Percentiles rank a stretch among this genome's conserved stretches.
Conservation (phyloP, 345 rosid species). For the Euphorbia peplus region DNA sequence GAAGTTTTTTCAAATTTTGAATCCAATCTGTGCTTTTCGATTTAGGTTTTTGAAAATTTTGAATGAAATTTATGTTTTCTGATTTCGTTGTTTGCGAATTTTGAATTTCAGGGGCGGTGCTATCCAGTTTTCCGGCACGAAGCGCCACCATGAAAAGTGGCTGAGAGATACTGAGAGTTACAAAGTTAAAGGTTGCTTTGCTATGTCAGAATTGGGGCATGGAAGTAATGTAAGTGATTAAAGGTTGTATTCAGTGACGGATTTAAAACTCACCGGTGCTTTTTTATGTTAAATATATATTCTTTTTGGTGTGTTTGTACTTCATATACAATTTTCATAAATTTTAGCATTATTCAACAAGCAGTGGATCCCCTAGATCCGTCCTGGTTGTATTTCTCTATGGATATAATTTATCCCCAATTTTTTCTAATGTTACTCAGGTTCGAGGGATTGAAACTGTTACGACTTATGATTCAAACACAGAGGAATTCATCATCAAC, state of each 20-base stretch:
- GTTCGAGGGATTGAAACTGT: conserved; percentile 93
- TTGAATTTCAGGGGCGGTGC: conserved; percentile 69
- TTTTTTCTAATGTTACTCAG: conserved; percentile 33
- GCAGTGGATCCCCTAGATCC: no score
- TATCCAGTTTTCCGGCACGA: conserved; percentile 74
- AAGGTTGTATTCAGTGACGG: no score
- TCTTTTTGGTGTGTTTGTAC: no score
- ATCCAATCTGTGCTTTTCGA: no score
- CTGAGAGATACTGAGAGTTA: conserved; percentile 62
- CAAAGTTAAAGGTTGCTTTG: conserved; percentile 79
- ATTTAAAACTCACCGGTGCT: no score
- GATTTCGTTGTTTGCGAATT: no score
- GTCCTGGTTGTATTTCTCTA: background rate
- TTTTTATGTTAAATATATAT: no score
- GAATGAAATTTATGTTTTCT: no score
- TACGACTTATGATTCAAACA: conserved; percentile 65
- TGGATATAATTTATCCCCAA: background rate
- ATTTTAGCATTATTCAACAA: no score
- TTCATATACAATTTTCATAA: no score
- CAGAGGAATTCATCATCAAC: conserved; percentile 74
- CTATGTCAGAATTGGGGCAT: conserved; percentile 97
- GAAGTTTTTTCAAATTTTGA: no score
- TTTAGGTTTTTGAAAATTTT: no score
- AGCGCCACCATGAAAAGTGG: conserved; percentile 91
- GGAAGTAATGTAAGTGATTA: conserved; percentile 95